Percentiles rank a stretch among this genome's conserved stretches.
Conservation (phyloP, 495 filamentous ascomycete species). For the Acidomyces sp. region DNA sequence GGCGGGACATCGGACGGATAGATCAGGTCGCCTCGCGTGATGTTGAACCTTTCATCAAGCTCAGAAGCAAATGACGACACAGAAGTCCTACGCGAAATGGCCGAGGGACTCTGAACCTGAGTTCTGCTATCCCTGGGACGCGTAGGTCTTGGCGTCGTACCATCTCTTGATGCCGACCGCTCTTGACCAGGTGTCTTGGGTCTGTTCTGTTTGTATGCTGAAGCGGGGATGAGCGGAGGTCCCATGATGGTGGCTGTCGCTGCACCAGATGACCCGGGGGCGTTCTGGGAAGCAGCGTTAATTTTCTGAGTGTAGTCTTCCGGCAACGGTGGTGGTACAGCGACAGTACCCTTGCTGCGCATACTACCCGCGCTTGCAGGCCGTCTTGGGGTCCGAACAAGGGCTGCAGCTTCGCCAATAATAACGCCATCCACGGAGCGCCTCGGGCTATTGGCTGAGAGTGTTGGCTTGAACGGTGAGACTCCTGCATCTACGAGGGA, state of each 20-base stretch:
- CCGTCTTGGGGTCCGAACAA: conserved; percentile 31
- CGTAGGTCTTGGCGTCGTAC: conserved; percentile 42
- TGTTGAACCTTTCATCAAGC: conserved; percentile 79
- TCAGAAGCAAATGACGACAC: conserved; percentile 93
- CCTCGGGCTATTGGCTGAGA: background rate
- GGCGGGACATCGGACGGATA: conserved; percentile 44
- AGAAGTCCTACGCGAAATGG: conserved; percentile 54
- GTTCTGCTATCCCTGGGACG: conserved; percentile 30
- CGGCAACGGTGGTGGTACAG: conserved; percentile 61
- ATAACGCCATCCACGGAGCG: conserved; percentile 8
- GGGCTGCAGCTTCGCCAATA: conserved; percentile 16
- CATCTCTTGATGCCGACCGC: conserved; percentile 31
- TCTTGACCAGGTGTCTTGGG: conserved; percentile 53
- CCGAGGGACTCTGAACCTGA: conserved; percentile 36
- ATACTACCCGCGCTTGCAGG: conserved; percentile 61
- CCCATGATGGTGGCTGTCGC: conserved; percentile 52
- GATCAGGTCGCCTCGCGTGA: conserved; percentile 44
- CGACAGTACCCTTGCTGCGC: conserved; percentile 29
- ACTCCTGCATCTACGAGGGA: conserved; percentile 7
- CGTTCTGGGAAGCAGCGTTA: conserved; percentile 53
- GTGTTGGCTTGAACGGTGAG: background rate
- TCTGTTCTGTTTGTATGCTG: conserved; percentile 50
- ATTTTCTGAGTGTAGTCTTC: conserved; percentile 72
- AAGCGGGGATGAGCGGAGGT: conserved; percentile 71
- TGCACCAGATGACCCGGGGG: conserved; percentile 7